These are phyloP conservation scores for Polysphondylium violaceum DNA, from an alignment of 78 protist genomes.

Conservation along the genomic window DNA sequence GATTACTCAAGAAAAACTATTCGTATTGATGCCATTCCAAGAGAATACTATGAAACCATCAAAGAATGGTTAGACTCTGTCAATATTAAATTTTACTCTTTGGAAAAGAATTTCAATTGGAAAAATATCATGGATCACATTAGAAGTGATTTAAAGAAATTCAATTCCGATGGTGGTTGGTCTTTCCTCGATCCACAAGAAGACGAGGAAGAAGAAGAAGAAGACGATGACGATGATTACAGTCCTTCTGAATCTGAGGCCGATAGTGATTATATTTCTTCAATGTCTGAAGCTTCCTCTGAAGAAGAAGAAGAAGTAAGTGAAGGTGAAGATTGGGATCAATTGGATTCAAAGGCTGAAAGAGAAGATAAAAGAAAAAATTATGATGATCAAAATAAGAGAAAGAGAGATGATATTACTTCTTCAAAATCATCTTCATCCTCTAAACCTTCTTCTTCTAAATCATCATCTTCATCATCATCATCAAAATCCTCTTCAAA, in stretches of 20 bases:
- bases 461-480: background rate
- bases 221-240: slow-evolving; percentile 77
- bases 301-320: slow-evolving; percentile 28
- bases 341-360: slow-evolving; percentile 58
- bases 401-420: slow-evolving; percentile 29
- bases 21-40: slow-evolving; percentile 82
- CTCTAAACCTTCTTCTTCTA: background rate
- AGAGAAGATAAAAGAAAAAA: slow-evolving; percentile 45
- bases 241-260: background rate
- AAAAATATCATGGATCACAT: slow-evolving; percentile 84
- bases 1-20: slow-evolving; percentile 86
- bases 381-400: slow-evolving; percentile 21
- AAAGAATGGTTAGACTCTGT: slow-evolving; percentile 91
- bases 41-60: slow-evolving; percentile 84
- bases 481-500: background rate
- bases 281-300: slow-evolving; percentile 3
- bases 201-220: slow-evolving; percentile 80
- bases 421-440: background rate
- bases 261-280: slow-evolving; percentile 54
- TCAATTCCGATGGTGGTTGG: slow-evolving; percentile 93
- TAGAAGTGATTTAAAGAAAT: slow-evolving; percentile 65
- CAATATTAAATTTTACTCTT: slow-evolving; percentile 90
- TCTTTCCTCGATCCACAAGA: slow-evolving; percentile 79
- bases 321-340: slow-evolving; percentile 80
- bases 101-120: slow-evolving; percentile 89